These are phyloP conservation scores for Monosporascus sp. DNA, from an alignment of 2,329 filamentous ascomycete species.

Conservation along the genomic window DNA sequence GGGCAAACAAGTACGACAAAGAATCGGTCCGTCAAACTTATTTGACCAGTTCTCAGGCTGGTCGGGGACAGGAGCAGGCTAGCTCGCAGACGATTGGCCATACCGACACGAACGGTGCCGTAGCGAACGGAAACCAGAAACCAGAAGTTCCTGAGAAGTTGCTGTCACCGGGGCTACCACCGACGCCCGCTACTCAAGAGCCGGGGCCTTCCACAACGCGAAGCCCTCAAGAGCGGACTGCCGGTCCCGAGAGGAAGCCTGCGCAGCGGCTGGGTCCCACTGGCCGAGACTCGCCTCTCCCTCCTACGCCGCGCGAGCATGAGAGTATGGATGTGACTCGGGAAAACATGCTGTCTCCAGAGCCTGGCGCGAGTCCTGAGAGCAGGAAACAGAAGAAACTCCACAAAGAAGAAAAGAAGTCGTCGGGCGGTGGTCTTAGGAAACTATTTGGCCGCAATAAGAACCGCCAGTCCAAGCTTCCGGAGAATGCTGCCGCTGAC, in stretches of 20 bases:
- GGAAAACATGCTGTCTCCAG: conserved; percentile 34
- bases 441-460: conserved; percentile 62
- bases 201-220: conserved; percentile 2
- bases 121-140: conserved; percentile 26
- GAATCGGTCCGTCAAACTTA: conserved; percentile 82
- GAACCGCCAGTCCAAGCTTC: conserved; percentile 52
- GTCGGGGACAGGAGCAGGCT: conserved; percentile 55
- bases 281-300: conserved; percentile 34
- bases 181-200: conserved; percentile 19
- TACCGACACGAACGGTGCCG: conserved; percentile 15
- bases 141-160: conserved; percentile 40
- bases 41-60: conserved; percentile 66
- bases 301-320: conserved; percentile 32
- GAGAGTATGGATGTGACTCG: conserved; percentile 30
- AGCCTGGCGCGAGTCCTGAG: conserved; percentile 38
- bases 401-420: conserved; percentile 44
- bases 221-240: conserved; percentile 5
- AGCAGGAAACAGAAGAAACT: conserved; percentile 47
- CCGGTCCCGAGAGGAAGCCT: conserved; percentile 32
- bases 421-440: conserved; percentile 45
- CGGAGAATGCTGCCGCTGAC: conserved; percentile 47
- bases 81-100: conserved; percentile 38
- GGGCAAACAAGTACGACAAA: conserved; percentile 94
- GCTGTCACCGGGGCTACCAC: conserved; percentile 25
- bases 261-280: conserved; percentile 26